Evolutionary conservation across 495 filamentous ascomycete species (phyloP), one percentile per base, ranked within the genome.

Genomic region (Neurospora tetraspora): DNA sequence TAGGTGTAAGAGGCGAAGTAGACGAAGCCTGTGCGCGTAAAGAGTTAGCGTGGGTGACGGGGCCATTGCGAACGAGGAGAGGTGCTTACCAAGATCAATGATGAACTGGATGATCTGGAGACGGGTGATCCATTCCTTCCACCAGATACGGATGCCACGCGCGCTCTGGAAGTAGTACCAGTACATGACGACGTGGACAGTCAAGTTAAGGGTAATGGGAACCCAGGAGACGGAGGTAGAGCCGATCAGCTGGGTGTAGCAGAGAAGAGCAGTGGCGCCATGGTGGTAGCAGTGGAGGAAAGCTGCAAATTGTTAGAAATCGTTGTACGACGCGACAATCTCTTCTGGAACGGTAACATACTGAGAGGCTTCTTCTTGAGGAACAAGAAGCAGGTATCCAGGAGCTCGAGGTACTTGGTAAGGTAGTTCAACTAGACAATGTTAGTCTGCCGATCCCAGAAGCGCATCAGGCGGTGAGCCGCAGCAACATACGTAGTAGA

Each of bases 1-100:
- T 97, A 97, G 72, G 92, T 97, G 84, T 93, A 98, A 39, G 94
- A 96, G 71, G 96, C 96, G 75, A 93, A 97, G 86, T 97, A 98
- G 81, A 97, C 92, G 83, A 96, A 97, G 76, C 89, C 91, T 93
- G 74, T 18, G 39, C 43, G 9, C 23, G 20, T 9, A n/a, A 36
- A 61, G 3, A 68, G 72, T 83, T 73, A 81, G 78, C 71, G 38
- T 5, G 3, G 8, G 39, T 36, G 16, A 34, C 14, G 18, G 59
- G 27, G 38, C 39, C 27, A 3, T 12, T 39, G 10, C 10, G 18
- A 36, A 20, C 47, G 39, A 40, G 39, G 8, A 59, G 14, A 4
- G n/a, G 1, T 6, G 14, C 89, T 75, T 88, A 92, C 90, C 91
- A 71, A 93, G 87, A 76, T 93, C 91, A 80, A 93, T 89, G 78